Percentiles rank a stretch among this genome's conserved stretches.
These are phyloP conservation scores for Stenocarpella maydis DNA, from an alignment of 2,329 filamentous ascomycete species.

Conservation along the genomic window DNA sequence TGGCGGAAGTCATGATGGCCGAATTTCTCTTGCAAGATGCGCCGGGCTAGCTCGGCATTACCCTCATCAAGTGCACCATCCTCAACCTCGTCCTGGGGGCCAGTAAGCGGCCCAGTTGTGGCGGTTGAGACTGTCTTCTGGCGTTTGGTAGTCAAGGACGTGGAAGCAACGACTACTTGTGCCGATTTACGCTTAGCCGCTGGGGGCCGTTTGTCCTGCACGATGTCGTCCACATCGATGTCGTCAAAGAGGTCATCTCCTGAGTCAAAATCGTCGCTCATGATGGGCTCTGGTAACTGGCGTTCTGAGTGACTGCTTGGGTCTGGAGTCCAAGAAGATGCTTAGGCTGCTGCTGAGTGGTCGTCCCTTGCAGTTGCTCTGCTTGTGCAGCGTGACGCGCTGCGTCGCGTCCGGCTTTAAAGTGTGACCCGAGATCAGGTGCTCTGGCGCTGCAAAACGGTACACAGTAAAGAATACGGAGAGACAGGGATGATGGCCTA, in stretches of 20 bases:
- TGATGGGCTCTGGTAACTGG: too few species aligned
- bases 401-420: background rate
- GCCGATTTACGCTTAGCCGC: background rate
- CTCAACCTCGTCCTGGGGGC: background rate
- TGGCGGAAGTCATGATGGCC: constrained; percentile 52
- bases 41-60: constrained; percentile 36
- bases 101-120: background rate
- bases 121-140: background rate
- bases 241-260: constrained; percentile 47
- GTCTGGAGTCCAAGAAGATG: background rate
- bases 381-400: constrained; percentile 8
- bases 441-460: background rate
- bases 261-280: constrained; percentile 42
- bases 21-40: constrained; percentile 50
- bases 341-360: too few species aligned
- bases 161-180: background rate
- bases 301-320: background rate
- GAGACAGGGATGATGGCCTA: background rate
- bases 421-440: background rate
- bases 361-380: background rate
- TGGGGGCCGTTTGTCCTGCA: constrained; percentile 33
- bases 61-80: background rate
- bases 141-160: constrained; percentile 2
- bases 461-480: too few species aligned
- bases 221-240: constrained; percentile 34